A percentile compares a stretch with the other conserved stretches of the same genome.
Conservation (phyloP, 768 basidiomycete species). For the Agrocybe praecox region DNA sequence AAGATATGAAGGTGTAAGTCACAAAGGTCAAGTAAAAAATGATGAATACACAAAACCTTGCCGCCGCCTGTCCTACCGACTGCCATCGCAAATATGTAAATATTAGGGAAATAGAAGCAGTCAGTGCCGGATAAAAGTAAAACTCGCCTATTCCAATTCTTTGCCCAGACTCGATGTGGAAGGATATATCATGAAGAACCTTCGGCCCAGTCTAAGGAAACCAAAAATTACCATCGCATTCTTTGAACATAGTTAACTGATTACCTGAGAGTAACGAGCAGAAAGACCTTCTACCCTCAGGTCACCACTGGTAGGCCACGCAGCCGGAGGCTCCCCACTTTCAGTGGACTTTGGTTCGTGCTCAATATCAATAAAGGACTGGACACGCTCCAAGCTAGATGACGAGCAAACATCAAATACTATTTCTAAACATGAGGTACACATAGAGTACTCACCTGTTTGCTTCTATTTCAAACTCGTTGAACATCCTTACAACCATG, state of each 20-base stretch:
- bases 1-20: background rate
- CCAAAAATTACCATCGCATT: background rate
- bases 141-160: slow-evolving; percentile 46
- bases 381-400: slow-evolving; percentile 64
- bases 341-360: slow-evolving; percentile 47
- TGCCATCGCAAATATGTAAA: slow-evolving; percentile 45
- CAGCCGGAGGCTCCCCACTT: slow-evolving; percentile 55
- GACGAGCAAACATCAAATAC: background rate
- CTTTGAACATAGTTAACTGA: background rate
- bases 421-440: background rate
- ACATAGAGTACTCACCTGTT: slow-evolving; percentile 35
- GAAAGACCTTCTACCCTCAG: slow-evolving; percentile 4
- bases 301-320: slow-evolving; percentile 49
- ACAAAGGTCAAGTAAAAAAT: background rate
- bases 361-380: slow-evolving; percentile 60
- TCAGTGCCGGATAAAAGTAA: background rate
- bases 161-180: slow-evolving; percentile 57
- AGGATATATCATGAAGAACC: slow-evolving; percentile 50
- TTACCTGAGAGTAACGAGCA: slow-evolving; percentile 3
- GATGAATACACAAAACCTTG: slow-evolving; percentile 22
- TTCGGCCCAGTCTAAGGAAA: slow-evolving; percentile 31
- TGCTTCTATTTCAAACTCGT: slow-evolving; percentile 45
- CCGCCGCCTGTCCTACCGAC: slow-evolving; percentile 48
- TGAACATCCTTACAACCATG: slow-evolving; percentile 43
- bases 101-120: background rate